Conservation (phyloP, 2,329 filamentous ascomycete species). For the Phialocephala subalpina region DNA sequence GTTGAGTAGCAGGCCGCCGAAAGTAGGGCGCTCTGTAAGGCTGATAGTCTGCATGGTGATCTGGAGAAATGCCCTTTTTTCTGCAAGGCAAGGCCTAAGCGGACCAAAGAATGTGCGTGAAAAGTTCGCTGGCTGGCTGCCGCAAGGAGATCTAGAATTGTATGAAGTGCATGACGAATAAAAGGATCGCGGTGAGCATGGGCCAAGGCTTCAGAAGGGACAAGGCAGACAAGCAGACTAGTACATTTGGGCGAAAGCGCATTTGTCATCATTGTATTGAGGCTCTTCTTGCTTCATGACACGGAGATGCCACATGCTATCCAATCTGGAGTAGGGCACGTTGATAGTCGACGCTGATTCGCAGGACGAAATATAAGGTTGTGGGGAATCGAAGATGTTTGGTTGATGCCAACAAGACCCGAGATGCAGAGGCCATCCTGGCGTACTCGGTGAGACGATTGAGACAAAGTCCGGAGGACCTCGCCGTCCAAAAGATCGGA, state of each 20-base stretch:
- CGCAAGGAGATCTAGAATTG: not conserved
- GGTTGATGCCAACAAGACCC: not conserved
- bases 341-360: not conserved
- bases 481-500: not conserved
- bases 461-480: not conserved
- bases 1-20: too few relatives aligned
- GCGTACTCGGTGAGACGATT: not conserved
- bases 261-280: not conserved
- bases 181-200: not conserved
- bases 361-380: not conserved
- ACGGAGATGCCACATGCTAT: not conserved
- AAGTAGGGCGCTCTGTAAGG: not conserved
- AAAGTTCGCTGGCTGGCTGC: not conserved
- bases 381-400: not conserved
- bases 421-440: not conserved
- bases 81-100: not conserved
- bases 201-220: too few relatives aligned
- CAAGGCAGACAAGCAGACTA: not conserved
- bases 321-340: not conserved
- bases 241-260: not conserved
- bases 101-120: not conserved
- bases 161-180: not conserved
- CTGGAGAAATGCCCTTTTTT: constrained; percentile 14
- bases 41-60: too few relatives aligned
- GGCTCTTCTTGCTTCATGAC: not conserved